These are phyloP conservation scores for Luvunga scandens DNA, from an alignment of 345 rosid genomes.

Conservation along the genomic window DNA sequence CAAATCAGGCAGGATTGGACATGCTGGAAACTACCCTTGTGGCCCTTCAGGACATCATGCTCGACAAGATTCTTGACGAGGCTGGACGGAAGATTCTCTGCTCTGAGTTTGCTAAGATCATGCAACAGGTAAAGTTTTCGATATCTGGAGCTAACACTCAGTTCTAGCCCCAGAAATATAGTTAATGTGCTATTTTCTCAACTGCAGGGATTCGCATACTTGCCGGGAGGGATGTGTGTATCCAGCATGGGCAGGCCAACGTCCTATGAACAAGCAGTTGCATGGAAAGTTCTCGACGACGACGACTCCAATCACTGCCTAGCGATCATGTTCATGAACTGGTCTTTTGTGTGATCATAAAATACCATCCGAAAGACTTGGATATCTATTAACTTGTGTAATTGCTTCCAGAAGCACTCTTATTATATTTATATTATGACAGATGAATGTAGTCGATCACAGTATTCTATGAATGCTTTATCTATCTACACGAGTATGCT, in stretches of 20 bases:
- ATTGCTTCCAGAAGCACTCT: constrained; percentile 5
- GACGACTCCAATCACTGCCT: constrained; percentile 76
- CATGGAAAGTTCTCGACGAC: constrained; percentile 85
- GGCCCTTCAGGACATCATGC: constrained; percentile 88
- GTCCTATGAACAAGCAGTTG: constrained; percentile 77
- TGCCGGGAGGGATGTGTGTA: constrained; percentile 71
- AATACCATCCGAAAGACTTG: constrained; percentile 5
- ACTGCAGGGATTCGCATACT: constrained; percentile 68
- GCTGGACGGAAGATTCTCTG: constrained; percentile 72
- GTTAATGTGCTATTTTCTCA: neutral
- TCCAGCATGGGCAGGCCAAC: constrained; percentile 91
- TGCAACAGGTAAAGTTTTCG: constrained; percentile 69
- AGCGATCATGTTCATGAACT: constrained; percentile 75
- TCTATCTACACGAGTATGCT: neutral
- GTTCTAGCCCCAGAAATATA: neutral
- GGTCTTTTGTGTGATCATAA: constrained; percentile 73
- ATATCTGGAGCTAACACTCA: neutral
- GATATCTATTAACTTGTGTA: constrained; percentile 17
- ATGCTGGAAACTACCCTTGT: constrained; percentile 96
- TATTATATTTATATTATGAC: neutral
- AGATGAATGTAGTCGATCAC: constrained; percentile 4
- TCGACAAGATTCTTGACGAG: constrained; percentile 84
- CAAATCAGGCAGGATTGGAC: constrained; percentile 94
- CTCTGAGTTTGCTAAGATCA: constrained; percentile 79
- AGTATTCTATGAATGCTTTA: constrained; percentile 19